Conservation (phyloP, 352 stramenopile species). For the Pythium diclinum region DNA sequence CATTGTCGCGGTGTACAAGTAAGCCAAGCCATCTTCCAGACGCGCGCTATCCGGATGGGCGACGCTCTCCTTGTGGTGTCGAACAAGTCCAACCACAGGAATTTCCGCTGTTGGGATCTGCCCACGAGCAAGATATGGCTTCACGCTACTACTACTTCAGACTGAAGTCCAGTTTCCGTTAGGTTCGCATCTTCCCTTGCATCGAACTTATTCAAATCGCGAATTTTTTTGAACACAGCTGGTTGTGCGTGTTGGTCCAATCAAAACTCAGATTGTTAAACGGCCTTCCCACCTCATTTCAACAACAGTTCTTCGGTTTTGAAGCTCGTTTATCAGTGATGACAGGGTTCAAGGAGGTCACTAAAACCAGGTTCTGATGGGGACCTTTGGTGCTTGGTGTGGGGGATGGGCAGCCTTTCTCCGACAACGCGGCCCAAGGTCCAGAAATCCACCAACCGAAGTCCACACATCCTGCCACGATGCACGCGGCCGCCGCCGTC, state of each 20-base stretch:
- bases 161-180: neutral
- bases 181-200: neutral
- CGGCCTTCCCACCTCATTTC: neutral
- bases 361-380: neutral
- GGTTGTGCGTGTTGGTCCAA: neutral
- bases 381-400: constrained; percentile 6
- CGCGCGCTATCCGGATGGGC: too few species aligned
- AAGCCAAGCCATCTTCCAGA: too few species aligned
- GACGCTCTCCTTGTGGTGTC: too few species aligned
- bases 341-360: too few species aligned
- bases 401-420: constrained; percentile 5
- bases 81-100: too few species aligned
- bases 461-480: neutral
- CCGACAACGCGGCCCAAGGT: neutral
- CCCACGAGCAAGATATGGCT: too few species aligned
- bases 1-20: constrained; percentile 10
- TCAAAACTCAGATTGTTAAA: constrained; percentile 2
- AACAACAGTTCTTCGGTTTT: neutral
- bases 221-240: neutral
- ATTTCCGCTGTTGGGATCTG: too few species aligned
- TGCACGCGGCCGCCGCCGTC: neutral
- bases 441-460: neutral
- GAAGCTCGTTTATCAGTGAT: too few species aligned
- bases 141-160: too few species aligned
- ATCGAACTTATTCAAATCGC: constrained; percentile 1